These are phyloP conservation scores for Cyberlindnera samutprakarnensis DNA, from an alignment of 805 yeast species.

Conservation along the genomic window DNA sequence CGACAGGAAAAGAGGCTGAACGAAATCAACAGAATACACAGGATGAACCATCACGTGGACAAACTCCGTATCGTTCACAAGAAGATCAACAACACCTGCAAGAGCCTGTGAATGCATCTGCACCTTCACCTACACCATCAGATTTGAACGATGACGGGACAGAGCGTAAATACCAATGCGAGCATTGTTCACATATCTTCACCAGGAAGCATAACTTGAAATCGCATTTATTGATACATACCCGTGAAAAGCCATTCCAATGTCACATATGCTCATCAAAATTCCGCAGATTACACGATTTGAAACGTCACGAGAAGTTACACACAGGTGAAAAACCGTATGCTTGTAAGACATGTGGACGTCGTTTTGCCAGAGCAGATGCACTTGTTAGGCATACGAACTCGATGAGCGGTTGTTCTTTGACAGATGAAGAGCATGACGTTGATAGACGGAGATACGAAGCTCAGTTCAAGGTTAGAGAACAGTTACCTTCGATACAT, in stretches of 20 bases:
- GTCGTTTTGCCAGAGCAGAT: constrained; percentile 67
- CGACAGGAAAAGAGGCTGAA: no score
- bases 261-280: constrained; percentile 54
- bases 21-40: no score
- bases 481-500: not conserved
- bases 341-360: constrained; percentile 51
- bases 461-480: constrained; percentile 1
- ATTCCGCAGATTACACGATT: constrained; percentile 69
- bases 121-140: not conserved
- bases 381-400: constrained; percentile 66
- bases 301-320: constrained; percentile 65
- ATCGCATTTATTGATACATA: constrained; percentile 63
- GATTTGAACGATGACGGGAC: constrained; percentile 3
- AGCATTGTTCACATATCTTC: constrained; percentile 54
- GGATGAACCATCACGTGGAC: no score
- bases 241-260: constrained; percentile 52
- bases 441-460: not conserved
- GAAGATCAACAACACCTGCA: no score
- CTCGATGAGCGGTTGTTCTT: constrained; percentile 25
- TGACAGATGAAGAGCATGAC: constrained; percentile 10
- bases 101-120: no score
- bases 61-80: no score
- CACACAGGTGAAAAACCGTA: constrained; percentile 75
- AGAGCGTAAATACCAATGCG: constrained; percentile 30
- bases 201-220: constrained; percentile 70